These are phyloP conservation scores for Asterophora parasitica DNA, from an alignment of 768 basidiomycete species.

Conservation along the genomic window DNA sequence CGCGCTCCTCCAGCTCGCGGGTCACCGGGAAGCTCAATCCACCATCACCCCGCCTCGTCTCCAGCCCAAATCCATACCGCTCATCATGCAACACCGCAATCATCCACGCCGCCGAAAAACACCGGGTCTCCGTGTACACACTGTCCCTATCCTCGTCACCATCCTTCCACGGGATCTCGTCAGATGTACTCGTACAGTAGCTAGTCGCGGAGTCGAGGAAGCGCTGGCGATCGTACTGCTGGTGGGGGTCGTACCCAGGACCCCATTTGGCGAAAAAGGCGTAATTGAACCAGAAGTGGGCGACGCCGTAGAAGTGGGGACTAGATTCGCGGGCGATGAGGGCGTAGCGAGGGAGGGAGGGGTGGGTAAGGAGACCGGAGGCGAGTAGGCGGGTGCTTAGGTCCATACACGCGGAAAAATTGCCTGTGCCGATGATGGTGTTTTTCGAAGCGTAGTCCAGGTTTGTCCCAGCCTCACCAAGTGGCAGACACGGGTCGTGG, in stretches of 20 bases:
- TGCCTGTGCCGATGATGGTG: conserved; percentile 7
- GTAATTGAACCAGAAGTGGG: conserved; percentile 11
- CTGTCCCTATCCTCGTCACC: background rate
- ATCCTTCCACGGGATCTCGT: background rate
- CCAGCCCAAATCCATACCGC: conserved; percentile 12
- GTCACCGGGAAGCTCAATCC: conserved; percentile 10
- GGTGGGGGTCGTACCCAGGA: conserved; percentile 1
- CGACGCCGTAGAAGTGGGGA: conserved; percentile 9
- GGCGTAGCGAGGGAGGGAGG: conserved; percentile 9
- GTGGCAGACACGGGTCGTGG: background rate
- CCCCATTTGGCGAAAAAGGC: conserved; percentile 14
- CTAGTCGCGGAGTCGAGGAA: conserved; percentile 1
- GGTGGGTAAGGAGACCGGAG: conserved; percentile 2
- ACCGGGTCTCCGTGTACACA: background rate
- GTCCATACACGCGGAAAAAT: conserved; percentile 7
- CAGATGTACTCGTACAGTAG: conserved; percentile 4
- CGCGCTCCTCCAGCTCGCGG: conserved; percentile 6
- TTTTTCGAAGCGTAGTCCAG: background rate
- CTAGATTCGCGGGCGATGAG: conserved; percentile 9
- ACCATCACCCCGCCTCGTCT: conserved; percentile 10
- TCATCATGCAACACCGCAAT: conserved; percentile 11
- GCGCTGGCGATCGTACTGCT: conserved; percentile 1
- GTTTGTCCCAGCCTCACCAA: background rate
- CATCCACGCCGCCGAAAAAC: conserved; percentile 9
- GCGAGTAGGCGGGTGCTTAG: background rate